phyloP scores from a whole-genome alignment of 257 asterid species.

The Petrea volubilis region DNA sequence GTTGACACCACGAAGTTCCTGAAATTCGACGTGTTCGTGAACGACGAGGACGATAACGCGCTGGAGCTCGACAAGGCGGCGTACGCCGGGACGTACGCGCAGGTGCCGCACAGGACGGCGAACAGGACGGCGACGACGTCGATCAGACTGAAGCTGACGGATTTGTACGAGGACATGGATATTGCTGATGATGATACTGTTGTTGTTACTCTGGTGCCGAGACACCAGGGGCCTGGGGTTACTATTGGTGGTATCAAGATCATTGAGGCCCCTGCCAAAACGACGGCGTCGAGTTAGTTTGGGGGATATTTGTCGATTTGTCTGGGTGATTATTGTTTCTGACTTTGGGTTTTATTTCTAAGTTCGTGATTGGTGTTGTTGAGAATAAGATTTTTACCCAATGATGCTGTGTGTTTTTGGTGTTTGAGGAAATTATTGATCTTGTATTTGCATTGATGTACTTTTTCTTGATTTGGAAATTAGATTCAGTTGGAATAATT shows the following conservation, averaged over 20 bases:
- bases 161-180: slow-evolving; percentile 38
- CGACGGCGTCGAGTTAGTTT: too few species aligned
- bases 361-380: too few species aligned
- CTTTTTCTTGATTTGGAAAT: too few species aligned
- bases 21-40: slow-evolving; percentile 53
- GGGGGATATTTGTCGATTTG: too few species aligned
- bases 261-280: too few species aligned
- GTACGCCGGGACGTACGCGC: slow-evolving; percentile 54
- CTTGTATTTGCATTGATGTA: too few species aligned
- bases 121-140: slow-evolving; percentile 17
- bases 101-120: slow-evolving; percentile 46
- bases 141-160: slow-evolving; percentile 26
- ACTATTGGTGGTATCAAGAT: slow-evolving; percentile 58
- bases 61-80: slow-evolving; percentile 42
- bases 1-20: slow-evolving; percentile 30
- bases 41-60: slow-evolving; percentile 47
- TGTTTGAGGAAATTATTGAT: too few species aligned
- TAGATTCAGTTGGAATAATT: too few species aligned
- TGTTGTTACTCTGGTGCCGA: slow-evolving; percentile 42
- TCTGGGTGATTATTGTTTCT: too few species aligned
- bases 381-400: too few species aligned
- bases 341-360: too few species aligned
- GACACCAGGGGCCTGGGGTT: slow-evolving; percentile 27
- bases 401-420: too few species aligned
- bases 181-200: slow-evolving; percentile 36